Base-by-base conservation (phyloP, 768 basidiomycete genomes). In the Cystobasidium tubakii region DNA sequence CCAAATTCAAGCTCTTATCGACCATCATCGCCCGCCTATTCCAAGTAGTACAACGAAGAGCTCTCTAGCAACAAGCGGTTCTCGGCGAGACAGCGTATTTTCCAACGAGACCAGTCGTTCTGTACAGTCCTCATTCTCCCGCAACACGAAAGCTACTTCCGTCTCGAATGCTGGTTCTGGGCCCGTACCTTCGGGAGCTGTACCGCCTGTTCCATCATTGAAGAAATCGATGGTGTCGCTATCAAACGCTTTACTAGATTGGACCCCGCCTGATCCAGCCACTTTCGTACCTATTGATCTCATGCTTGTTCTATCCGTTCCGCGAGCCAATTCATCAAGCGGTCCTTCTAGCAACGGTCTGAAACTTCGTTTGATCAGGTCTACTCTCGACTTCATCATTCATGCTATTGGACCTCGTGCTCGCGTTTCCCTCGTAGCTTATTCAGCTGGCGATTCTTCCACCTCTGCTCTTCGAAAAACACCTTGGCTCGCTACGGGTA, bases 241-340 rank as follows among this genome's bases (percentile, higher is more conserved):
- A 15, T 50, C 27, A 4, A 50, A 31, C 27, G 44, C 44, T 19
- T 13, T 54, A 31, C 23, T 33, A 21, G 39, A 27, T 21, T 71
- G 69, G 69, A 15, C 33, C 33, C 54, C 69, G 1, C 69, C 69
- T 71, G 29, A 36, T 55, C 54, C 69, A 3, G 55, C 53, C 21
- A 60, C 69, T 80, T 85, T 98, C 79, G 89, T 93, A 0, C 86
- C 92, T 3, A 84, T 96, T 78, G 96, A 99, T 81, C 85, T 99
- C 75, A 90, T 98, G 79, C 86, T 98, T 70, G 89, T 98, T 70
- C 83, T 98, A 44, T 91, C 93, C 15, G 83, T 98, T 1, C 92
- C 95, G 3, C 86, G 90, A 6, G 85, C 88, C 0, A 84, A 83
- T 55, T 27, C 33, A 6, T 85, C 89, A 36, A 84, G 86, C 25